A percentile compares a stretch with the other conserved stretches of the same genome.
Conservation (phyloP, 768 basidiomycete species). For the Trametes cubensis region DNA sequence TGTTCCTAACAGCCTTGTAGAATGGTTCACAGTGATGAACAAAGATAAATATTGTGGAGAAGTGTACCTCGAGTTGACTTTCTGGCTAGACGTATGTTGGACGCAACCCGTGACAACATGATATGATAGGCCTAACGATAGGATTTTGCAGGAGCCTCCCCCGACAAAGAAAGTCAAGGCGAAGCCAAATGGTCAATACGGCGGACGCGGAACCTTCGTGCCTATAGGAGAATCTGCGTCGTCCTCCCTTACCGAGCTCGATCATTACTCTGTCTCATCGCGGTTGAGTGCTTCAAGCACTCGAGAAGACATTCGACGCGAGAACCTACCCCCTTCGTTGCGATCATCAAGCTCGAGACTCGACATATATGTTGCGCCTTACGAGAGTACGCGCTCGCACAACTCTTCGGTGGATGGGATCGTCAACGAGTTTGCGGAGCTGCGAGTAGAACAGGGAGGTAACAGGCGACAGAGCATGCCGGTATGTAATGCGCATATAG, state of each 20-base stretch:
- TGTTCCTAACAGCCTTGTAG: conserved; percentile 45
- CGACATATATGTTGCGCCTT: conserved; percentile 75
- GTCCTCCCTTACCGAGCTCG: conserved; percentile 28
- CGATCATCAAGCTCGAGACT: conserved; percentile 63
- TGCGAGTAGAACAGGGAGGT: conserved; percentile 47
- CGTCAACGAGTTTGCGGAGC: conserved; percentile 66
- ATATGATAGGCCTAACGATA: neutral
- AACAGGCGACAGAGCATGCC: conserved; percentile 29
- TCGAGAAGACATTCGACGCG: conserved; percentile 40
- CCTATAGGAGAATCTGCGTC: conserved; percentile 40
- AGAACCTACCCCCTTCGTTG: conserved; percentile 63
- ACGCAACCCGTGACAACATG: neutral
- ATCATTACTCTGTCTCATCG: conserved; percentile 14
- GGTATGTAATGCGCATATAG: conserved; percentile 17
- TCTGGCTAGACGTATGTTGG: conserved; percentile 86
- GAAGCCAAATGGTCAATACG: conserved; percentile 62
- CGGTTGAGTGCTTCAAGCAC: conserved; percentile 27
- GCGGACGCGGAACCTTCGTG: conserved; percentile 76
- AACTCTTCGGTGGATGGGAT: conserved; percentile 49
- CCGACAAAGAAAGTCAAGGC: conserved; percentile 67
- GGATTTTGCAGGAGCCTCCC: conserved; percentile 61
- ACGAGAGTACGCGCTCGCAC: conserved; percentile 54
- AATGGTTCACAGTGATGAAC: conserved; percentile 90
- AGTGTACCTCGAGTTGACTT: conserved; percentile 94
- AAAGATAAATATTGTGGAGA: conserved; percentile 96